Percentiles rank a stretch among this genome's conserved stretches.
Conservation (phyloP, 352 stramenopile genomes). For the Phytophthora gonapodyides region DNA sequence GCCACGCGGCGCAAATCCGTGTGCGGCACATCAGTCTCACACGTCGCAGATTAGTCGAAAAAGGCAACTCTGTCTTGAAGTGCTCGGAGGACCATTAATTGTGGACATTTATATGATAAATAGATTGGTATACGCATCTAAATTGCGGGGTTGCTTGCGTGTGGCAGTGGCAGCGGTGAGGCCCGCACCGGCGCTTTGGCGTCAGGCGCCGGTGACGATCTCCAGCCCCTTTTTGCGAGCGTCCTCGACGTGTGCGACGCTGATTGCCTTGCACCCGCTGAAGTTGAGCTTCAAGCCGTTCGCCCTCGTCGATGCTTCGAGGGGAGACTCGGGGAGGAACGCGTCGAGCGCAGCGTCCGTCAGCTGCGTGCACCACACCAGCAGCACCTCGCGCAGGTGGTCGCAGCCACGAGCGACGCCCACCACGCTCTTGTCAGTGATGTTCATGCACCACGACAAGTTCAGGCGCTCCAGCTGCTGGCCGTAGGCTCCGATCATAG, state of each 20-base stretch:
- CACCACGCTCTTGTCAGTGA: conserved; percentile 84
- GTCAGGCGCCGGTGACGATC: conserved; percentile 36
- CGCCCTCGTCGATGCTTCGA: conserved; percentile 12
- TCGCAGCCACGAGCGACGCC: conserved; percentile 67
- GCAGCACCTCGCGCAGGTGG: conserved; percentile 61
- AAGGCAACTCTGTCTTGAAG: not conserved
- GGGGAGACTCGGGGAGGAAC: conserved; percentile 42
- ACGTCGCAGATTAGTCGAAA: conserved; percentile 7
- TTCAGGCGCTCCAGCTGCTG: conserved; percentile 71
- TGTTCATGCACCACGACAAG: conserved; percentile 89
- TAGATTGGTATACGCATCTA: conserved; percentile 35
- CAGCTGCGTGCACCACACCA: conserved; percentile 88
- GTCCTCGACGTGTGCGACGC: conserved; percentile 33
- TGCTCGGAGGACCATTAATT: too few relatives aligned
- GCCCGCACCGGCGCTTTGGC: conserved; percentile 11
- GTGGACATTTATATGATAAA: conserved; percentile 19
- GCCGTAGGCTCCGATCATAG: conserved; percentile 52
- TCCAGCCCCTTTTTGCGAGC: conserved; percentile 41
- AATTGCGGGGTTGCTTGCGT: conserved; percentile 11
- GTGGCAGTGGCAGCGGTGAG: not conserved
- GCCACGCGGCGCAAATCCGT: conserved; percentile 24
- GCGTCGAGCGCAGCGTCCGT: conserved; percentile 68
- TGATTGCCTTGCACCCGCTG: conserved; percentile 76
- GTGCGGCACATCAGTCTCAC: conserved; percentile 1
- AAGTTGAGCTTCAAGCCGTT: conserved; percentile 53